A percentile compares a stretch with the other conserved stretches of the same genome.
Conservation (phyloP, 495 filamentous ascomycete genomes). For the Aspergillus conjunctus region DNA sequence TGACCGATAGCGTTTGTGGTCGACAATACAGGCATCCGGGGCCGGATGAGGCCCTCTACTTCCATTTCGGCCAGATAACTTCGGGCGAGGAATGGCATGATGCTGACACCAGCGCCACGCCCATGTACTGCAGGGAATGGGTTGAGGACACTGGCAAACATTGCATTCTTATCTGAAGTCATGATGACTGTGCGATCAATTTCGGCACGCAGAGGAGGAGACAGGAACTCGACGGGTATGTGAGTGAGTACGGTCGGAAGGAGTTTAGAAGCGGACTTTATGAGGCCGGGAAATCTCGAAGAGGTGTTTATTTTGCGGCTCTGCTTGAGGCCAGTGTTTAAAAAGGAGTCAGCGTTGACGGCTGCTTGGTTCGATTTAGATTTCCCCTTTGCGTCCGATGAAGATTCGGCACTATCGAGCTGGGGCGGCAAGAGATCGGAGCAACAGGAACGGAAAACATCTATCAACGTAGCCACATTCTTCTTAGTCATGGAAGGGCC, state of each 20-base stretch:
- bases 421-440: constrained; percentile 58
- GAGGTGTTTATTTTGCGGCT: constrained; percentile 23
- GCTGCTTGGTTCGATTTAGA: constrained; percentile 39
- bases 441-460: constrained; percentile 63
- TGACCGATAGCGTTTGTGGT: constrained; percentile 33
- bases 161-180: constrained; percentile 61
- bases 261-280: constrained; percentile 57
- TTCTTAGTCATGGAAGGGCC: constrained; percentile 67
- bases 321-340: constrained; percentile 43
- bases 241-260: constrained; percentile 61
- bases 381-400: constrained; percentile 38
- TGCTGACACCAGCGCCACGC: constrained; percentile 60
- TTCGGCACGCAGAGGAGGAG: constrained; percentile 63
- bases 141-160: constrained; percentile 79
- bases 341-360: constrained; percentile 58
- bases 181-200: constrained; percentile 81
- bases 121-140: constrained; percentile 62
- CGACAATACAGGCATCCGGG: constrained; percentile 61
- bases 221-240: constrained; percentile 61
- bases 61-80: constrained; percentile 58
- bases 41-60: constrained; percentile 72
- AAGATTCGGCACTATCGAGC: constrained; percentile 35
- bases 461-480: constrained; percentile 57
- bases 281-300: constrained; percentile 32
- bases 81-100: constrained; percentile 73